Conservation (phyloP, 108 stramenopile genomes). For the Mayamaea pseudoterrestris region DNA sequence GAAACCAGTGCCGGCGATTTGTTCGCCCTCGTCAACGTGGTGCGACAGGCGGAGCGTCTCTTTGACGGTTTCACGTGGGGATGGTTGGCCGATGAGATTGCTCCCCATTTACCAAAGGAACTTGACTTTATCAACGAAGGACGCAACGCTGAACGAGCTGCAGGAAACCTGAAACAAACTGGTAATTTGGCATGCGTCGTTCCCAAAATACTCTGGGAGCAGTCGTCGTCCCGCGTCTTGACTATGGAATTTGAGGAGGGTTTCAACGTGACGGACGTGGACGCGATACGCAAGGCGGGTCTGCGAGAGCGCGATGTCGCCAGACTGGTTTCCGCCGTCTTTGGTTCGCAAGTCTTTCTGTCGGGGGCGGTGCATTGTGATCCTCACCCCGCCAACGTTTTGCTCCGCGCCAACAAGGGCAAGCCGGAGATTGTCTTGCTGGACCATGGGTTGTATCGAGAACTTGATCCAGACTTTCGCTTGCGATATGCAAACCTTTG, state of each 20-base stretch:
- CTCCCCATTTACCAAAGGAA: constrained; percentile 83
- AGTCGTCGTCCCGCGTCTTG: constrained; percentile 66
- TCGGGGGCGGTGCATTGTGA: constrained; percentile 80
- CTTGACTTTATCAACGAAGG: constrained; percentile 87
- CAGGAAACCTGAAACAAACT: constrained; percentile 16
- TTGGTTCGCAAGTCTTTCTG: constrained; percentile 65
- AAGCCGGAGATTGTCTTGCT: constrained; percentile 78
- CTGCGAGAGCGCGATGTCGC: constrained; percentile 53
- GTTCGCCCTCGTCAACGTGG: constrained; percentile 58
- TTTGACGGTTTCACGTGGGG: constrained; percentile 86
- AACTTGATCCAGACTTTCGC: constrained; percentile 65
- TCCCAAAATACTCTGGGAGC: constrained; percentile 57
- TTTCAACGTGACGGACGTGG: constrained; percentile 65
- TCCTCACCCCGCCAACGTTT: constrained; percentile 90
- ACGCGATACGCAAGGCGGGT: constrained; percentile 43
- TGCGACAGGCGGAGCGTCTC: constrained; percentile 43
- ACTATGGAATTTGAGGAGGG: constrained; percentile 95
- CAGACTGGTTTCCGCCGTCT: constrained; percentile 59
- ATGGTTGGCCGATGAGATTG: constrained; percentile 93
- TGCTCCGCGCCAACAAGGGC: constrained; percentile 54
- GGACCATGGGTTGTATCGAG: constrained; percentile 86
- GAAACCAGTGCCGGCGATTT: constrained; percentile 81
- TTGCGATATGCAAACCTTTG: constrained; percentile 70
- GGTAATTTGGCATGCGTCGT: constrained; percentile 60
- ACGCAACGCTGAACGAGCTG: constrained; percentile 65